Percentiles rank a stretch among this genome's conserved stretches.
Evolutionary conservation across 2,329 filamentous ascomycete species (phyloP).

Genomic region (Helminthosporium solani): DNA sequence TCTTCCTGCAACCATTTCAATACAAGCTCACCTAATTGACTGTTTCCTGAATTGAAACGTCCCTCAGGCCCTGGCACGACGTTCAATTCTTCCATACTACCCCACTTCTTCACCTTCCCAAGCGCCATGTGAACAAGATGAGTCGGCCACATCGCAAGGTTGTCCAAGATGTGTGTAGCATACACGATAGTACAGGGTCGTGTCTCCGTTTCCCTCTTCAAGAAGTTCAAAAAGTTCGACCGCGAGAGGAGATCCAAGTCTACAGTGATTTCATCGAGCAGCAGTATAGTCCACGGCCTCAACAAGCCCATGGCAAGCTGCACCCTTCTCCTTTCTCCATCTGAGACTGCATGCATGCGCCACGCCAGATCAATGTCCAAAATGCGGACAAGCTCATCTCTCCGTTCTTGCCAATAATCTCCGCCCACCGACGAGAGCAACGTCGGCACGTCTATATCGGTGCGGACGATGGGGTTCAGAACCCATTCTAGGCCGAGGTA

Average conservation of each 20-base stretch:
- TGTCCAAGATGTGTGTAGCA: slow-evolving; percentile 95
- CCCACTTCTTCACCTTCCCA: slow-evolving; percentile 85
- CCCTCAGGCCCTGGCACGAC: slow-evolving; percentile 47
- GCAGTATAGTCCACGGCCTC: slow-evolving; percentile 83
- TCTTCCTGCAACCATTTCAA: slow-evolving; percentile 84
- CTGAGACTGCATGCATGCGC: slow-evolving; percentile 94
- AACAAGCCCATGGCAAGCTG: slow-evolving; percentile 95
- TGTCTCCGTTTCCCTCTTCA: slow-evolving; percentile 81
- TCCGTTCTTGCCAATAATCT: slow-evolving; percentile 73
- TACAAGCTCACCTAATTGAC: slow-evolving; percentile 81
- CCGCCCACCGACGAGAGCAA: slow-evolving; percentile 85
- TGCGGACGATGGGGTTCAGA: slow-evolving; percentile 91
- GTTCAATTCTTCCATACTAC: slow-evolving; percentile 63
- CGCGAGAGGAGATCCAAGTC: slow-evolving; percentile 87
- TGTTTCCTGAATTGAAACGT: slow-evolving; percentile 65
- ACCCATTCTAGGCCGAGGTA: slow-evolving; percentile 99
- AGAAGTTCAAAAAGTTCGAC: slow-evolving; percentile 79
- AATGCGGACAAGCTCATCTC: slow-evolving; percentile 83
- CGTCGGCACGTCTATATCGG: slow-evolving; percentile 87
- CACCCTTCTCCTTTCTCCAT: slow-evolving; percentile 87
- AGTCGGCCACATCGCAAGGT: slow-evolving; percentile 90
- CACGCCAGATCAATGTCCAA: slow-evolving; percentile 89
- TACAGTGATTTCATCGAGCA: slow-evolving; percentile 96
- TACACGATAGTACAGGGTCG: slow-evolving; percentile 91
- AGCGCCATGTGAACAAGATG: slow-evolving; percentile 95